Evolutionary conservation across 2,329 filamentous ascomycete genomes (phyloP).

Genomic region (Hymenoscyphus linearis): DNA sequence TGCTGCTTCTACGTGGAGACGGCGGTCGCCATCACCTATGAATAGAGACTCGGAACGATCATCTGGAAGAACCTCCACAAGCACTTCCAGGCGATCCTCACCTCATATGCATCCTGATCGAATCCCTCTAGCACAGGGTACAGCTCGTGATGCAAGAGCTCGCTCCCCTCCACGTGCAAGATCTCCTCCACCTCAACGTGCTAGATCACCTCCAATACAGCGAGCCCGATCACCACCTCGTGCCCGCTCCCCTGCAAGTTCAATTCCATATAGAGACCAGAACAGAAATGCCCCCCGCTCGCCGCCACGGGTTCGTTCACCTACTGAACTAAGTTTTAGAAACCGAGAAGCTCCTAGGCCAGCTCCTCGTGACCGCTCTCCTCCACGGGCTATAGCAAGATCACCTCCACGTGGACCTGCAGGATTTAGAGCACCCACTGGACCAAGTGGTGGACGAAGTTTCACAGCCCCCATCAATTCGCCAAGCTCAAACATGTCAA

Average conservation of each 20-base stretch:
- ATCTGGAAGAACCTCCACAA: conserved; percentile 49
- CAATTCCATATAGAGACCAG: not conserved
- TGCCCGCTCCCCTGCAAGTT: not conserved
- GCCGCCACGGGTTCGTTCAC: conserved; percentile 10
- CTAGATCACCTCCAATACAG: conserved; percentile 7
- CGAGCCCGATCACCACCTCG: conserved; percentile 10
- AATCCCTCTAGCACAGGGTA: conserved; percentile 36
- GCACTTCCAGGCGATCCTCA: conserved; percentile 57
- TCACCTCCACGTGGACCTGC: conserved; percentile 33
- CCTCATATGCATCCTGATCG: conserved; percentile 53
- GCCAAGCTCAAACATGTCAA: conserved; percentile 14
- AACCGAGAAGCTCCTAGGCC: conserved; percentile 28
- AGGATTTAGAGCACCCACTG: conserved; percentile 30
- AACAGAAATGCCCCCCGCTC: conserved; percentile 14
- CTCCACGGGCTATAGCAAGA: conserved; percentile 23
- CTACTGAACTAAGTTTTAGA: conserved; percentile 20
- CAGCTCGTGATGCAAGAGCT: conserved; percentile 28
- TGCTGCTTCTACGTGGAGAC: conserved; percentile 46
- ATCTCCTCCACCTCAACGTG: conserved; percentile 19
- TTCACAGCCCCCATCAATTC: conserved; percentile 25
- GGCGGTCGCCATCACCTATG: conserved; percentile 49
- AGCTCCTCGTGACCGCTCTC: conserved; percentile 29
- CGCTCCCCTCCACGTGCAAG: conserved; percentile 29
- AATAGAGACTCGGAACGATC: conserved; percentile 41
- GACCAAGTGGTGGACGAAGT: conserved; percentile 28